Conservation (phyloP, 2,329 filamentous ascomycete species). For the Scedosporium aurantiacum region DNA sequence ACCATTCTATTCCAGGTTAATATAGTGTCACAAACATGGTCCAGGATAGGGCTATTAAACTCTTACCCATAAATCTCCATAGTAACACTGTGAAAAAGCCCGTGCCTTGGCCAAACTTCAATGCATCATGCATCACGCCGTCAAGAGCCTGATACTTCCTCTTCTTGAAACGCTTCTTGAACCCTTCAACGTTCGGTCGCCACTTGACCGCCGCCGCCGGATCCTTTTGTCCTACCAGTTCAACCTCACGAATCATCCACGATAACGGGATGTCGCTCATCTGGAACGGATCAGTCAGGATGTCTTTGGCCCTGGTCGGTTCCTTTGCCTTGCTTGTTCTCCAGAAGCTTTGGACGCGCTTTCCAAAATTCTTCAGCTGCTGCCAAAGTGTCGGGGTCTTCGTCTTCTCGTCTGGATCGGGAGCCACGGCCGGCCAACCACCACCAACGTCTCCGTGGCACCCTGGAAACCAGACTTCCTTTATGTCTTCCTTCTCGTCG, state of each 20-base stretch:
- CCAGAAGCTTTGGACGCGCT: slow-evolving; percentile 23
- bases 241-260: slow-evolving; percentile 42
- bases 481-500: slow-evolving; percentile 26
- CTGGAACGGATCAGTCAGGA: slow-evolving; percentile 24
- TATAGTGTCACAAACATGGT: not conserved
- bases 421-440: slow-evolving; percentile 30
- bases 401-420: slow-evolving; percentile 14
- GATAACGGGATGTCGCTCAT: slow-evolving; percentile 38
- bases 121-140: slow-evolving; percentile 26
- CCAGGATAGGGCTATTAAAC: not conserved
- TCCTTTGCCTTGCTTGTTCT: slow-evolving; percentile 20
- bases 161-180: slow-evolving; percentile 20
- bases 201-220: slow-evolving; percentile 22
- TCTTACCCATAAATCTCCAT: slow-evolving; percentile 32
- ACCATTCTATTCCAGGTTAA: slow-evolving; percentile 19
- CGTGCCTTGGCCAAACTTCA: slow-evolving; percentile 24
- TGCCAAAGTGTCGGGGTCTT: slow-evolving; percentile 21
- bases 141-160: slow-evolving; percentile 20
- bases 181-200: slow-evolving; percentile 19
- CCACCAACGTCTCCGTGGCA: slow-evolving; percentile 43
- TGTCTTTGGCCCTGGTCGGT: slow-evolving; percentile 16
- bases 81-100: slow-evolving; percentile 26
- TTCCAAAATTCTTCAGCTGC: slow-evolving; percentile 24
- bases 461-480: slow-evolving; percentile 45
- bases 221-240: slow-evolving; percentile 23